Conservation (phyloP, 2,329 filamentous ascomycete species). For the Pseudogymnoascus sp. region DNA sequence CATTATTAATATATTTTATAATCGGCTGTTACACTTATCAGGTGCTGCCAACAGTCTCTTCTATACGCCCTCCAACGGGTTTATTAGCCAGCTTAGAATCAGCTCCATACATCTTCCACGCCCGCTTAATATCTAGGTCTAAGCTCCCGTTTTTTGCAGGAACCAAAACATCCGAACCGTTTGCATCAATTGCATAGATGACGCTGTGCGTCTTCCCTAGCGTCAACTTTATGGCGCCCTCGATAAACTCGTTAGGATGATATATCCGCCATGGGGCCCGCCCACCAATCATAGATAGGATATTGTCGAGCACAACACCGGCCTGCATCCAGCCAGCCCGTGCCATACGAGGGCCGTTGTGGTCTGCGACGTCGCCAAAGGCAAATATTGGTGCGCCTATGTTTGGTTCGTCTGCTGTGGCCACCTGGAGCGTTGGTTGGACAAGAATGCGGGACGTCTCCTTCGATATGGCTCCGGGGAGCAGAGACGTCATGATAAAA, state of each 20-base stretch:
- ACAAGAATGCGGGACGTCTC: slow-evolving; percentile 31
- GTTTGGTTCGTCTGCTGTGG: slow-evolving; percentile 18
- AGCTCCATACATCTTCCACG: slow-evolving; percentile 17
- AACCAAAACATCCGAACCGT: background rate
- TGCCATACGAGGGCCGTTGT: slow-evolving; percentile 35
- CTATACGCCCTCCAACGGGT: background rate
- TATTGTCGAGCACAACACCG: slow-evolving; percentile 38
- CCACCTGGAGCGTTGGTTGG: slow-evolving; percentile 39
- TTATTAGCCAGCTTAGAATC: slow-evolving; percentile 2
- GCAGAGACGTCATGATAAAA: slow-evolving; percentile 29
- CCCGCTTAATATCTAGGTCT: slow-evolving; percentile 16
- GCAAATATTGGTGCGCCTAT: slow-evolving; percentile 38
- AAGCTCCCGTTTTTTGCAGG: slow-evolving; percentile 3
- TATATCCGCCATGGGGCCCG: slow-evolving; percentile 24
- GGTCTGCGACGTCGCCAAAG: slow-evolving; percentile 44
- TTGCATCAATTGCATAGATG: background rate
- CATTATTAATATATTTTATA: background rate
- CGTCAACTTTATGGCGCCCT: slow-evolving; percentile 34
- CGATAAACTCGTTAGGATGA: slow-evolving; percentile 24
- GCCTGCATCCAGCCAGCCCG: slow-evolving; percentile 39
- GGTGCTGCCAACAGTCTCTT: background rate
- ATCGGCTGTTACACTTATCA: too few species aligned
- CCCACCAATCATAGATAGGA: slow-evolving; percentile 34
- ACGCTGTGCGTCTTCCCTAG: slow-evolving; percentile 25
- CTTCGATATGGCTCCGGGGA: slow-evolving; percentile 28